Conservation (phyloP, 2,329 filamentous ascomycete genomes). For the Scytalidium lignicola region DNA sequence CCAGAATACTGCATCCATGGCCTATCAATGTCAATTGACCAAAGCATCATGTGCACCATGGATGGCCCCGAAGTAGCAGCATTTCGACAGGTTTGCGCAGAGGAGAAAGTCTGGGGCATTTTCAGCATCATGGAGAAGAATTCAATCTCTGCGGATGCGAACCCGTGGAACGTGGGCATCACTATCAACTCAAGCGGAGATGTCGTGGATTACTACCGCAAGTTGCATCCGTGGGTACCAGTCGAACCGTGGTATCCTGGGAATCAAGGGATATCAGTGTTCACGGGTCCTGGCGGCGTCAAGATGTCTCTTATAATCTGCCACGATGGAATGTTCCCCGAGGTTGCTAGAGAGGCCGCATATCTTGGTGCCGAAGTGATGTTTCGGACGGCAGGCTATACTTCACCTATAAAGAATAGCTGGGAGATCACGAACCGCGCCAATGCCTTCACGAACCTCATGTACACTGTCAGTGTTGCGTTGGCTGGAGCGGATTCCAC, state of each 20-base stretch:
- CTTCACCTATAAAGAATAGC: conserved; percentile 2
- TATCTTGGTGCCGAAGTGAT: conserved; percentile 4
- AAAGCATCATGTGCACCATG: conserved; percentile 24
- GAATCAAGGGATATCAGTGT: conserved; percentile 4
- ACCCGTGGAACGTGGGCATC: conserved; percentile 5
- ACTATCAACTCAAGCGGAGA: conserved; percentile 3
- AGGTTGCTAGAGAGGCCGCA: conserved; percentile 5
- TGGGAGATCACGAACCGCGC: conserved; percentile 7
- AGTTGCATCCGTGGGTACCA: conserved; percentile 5
- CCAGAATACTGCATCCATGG: conserved; percentile 27
- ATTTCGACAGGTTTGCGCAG: conserved; percentile 21
- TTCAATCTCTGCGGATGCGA: conserved; percentile 2
- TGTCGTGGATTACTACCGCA: conserved; percentile 5
- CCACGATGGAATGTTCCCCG: conserved; percentile 6
- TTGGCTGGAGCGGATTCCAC: conserved; percentile 4
- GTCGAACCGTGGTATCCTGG: conserved; percentile 6
- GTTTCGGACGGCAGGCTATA: conserved; percentile 6
- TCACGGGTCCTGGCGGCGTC: conserved; percentile 4
- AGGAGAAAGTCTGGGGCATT: conserved; percentile 24
- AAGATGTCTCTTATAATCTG: conserved; percentile 6
- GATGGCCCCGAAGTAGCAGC: conserved; percentile 25
- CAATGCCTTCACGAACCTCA: conserved; percentile 5
- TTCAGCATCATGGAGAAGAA: conserved; percentile 26
- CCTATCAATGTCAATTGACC: conserved; percentile 21
- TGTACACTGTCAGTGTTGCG: conserved; percentile 5